Conservation (phyloP, 192 early-diverging fungal genomes). For the Rhizophlyctis rosea region DNA sequence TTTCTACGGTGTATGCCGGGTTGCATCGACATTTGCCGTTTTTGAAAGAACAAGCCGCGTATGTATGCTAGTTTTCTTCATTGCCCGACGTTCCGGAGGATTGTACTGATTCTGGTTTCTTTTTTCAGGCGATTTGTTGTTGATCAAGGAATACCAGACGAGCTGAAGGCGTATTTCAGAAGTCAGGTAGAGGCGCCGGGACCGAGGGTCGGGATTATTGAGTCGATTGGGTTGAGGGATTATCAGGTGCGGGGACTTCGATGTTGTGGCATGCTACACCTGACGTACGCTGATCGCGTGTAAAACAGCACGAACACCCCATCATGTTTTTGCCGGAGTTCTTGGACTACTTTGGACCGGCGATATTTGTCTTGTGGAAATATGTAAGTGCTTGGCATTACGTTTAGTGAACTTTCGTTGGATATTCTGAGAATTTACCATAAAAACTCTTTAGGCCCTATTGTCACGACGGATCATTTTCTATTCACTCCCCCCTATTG, state of each 20-base stretch:
- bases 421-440: not conserved
- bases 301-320: not conserved
- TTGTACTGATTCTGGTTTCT: not conserved
- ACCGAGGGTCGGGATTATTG: not conserved
- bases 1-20: not conserved
- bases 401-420: not conserved
- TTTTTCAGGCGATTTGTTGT: not conserved
- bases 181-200: not conserved
- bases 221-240: not conserved
- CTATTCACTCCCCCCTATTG: not conserved
- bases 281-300: too few relatives aligned
- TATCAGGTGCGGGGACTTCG: not conserved
- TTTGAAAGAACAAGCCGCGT: not conserved
- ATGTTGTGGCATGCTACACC: too few relatives aligned
- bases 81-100: too few relatives aligned
- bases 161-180: not conserved
- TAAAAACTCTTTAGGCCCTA: not conserved
- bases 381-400: not conserved
- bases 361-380: not conserved
- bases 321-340: not conserved
- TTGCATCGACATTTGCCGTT: constrained; percentile 1
- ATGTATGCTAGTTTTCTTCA: too few relatives aligned
- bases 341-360: not conserved
- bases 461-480: not conserved
- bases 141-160: not conserved